Evolutionary conservation across 1,284 basidiomycete species (phyloP), one percentile per base, ranked within the genome.

Genomic region (Caloboletus firmus): DNA sequence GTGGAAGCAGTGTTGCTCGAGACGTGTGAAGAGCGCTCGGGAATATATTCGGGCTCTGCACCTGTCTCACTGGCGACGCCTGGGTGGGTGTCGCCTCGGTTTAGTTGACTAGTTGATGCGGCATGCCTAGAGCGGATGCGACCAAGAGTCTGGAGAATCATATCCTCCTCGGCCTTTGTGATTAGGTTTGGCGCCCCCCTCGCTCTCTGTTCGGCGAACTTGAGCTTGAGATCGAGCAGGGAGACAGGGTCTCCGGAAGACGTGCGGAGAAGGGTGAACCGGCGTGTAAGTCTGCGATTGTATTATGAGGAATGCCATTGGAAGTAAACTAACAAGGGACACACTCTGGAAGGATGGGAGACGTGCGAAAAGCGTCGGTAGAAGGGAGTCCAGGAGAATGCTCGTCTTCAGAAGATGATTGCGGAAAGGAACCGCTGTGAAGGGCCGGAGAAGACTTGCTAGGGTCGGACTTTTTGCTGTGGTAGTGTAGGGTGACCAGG

Each of bases 281-380:
- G 84, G 54, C 85, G 87, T 49, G 87, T 80, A 55, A 93, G 82
- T 67, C 90, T 92, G 67, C 63, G 68, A 57, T 36, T 39, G 58
- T 32, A 43, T 59, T 49, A 59, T 59, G 52, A 62, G 53, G 35
- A 62, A 49, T 26, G 51, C 32, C 41, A 54, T 49, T 50, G 35
- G 59, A 56, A 56, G 26, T n/a, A 56, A 51, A 49, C 26, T 44
- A 60, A 61, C 50, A 52, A 57, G 32, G 59, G 53, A 79, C 87
- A 74, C 72, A 92, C 90, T 87, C 87, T 68, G 89, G 89, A 52
- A 92, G 74, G 62, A 92, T 91, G 66, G 87, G 78, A 56, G 89
- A 90, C 26, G 89, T 90, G 60, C 89, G 83, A 74, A 92, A 92
- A 71, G 90, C 83, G 74, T 81, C 83, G 41, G 77, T 74, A 34